Percentiles rank a stretch among this genome's conserved stretches.
phyloP scores from a whole-genome alignment of 1,284 basidiomycete genomes.

The Ceratobasidium sp. region DNA sequence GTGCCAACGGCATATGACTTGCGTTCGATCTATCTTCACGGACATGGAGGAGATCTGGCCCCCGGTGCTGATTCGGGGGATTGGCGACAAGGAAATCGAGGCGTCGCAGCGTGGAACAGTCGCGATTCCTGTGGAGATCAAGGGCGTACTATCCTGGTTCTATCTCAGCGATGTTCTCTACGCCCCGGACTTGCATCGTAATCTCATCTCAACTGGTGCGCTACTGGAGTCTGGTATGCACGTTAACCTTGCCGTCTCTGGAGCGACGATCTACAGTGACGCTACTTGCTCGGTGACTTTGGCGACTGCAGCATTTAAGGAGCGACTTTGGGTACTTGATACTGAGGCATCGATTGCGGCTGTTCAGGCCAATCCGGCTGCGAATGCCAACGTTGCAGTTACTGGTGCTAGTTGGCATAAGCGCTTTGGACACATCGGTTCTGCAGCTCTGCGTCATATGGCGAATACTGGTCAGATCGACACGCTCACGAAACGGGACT shows the following conservation, averaged over 20 bases:
- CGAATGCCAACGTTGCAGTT: slow-evolving; percentile 11
- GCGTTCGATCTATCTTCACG: slow-evolving; percentile 7
- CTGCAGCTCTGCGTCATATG: background rate
- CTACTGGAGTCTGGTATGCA: slow-evolving; percentile 9
- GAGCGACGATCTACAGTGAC: background rate
- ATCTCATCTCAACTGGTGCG: slow-evolving; percentile 3
- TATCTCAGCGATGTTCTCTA: slow-evolving; percentile 1
- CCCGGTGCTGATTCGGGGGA: background rate
- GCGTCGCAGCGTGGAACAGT: background rate
- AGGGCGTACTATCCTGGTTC: background rate
- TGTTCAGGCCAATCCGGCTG: background rate
- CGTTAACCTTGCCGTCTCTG: background rate
- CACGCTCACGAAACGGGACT: background rate
- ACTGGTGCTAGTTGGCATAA: background rate
- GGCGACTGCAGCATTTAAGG: background rate
- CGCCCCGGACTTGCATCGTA: background rate
- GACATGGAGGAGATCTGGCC: background rate
- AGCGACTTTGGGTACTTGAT: background rate
- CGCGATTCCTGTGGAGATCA: background rate
- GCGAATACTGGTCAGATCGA: background rate
- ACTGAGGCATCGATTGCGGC: background rate
- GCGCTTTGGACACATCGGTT: background rate
- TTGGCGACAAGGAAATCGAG: background rate
- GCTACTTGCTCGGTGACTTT: background rate
- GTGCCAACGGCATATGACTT: slow-evolving; percentile 14